Percentiles rank a stretch among this genome's conserved stretches.
Evolutionary conservation across 2,329 filamentous ascomycete genomes (phyloP).

Genomic region (Raffaelea deltoideospora): DNA sequence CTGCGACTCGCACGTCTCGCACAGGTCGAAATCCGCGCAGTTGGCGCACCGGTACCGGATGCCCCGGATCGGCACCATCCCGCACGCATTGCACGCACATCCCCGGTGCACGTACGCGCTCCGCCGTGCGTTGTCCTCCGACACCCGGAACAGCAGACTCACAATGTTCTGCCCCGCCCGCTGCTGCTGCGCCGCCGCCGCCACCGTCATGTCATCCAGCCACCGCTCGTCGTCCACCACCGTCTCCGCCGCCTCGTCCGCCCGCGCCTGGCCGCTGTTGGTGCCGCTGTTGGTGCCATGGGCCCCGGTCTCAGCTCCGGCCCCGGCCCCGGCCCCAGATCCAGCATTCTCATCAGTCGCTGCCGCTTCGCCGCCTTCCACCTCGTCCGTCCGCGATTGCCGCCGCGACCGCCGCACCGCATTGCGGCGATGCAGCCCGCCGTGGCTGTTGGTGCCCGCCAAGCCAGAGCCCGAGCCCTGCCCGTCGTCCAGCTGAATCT

Average conservation of each 20-base stretch:
- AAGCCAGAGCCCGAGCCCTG: constrained; percentile 3
- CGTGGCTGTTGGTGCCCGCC: neutral
- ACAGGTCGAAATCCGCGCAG: constrained; percentile 90
- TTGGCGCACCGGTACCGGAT: constrained; percentile 91
- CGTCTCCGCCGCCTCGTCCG: constrained; percentile 2
- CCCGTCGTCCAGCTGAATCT: too few relatives aligned
- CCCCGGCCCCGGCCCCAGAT: too few relatives aligned
- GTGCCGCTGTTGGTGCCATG: neutral
- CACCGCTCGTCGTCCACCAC: constrained; percentile 37
- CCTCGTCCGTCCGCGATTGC: constrained; percentile 8
- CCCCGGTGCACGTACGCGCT: constrained; percentile 88
- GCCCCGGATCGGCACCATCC: constrained; percentile 75
- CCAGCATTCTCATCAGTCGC: constrained; percentile 5
- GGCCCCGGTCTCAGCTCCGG: too few relatives aligned
- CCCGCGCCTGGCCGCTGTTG: neutral
- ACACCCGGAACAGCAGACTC: constrained; percentile 77
- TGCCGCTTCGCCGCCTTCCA: constrained; percentile 3
- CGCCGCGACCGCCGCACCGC: constrained; percentile 9
- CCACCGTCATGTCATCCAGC: constrained; percentile 30
- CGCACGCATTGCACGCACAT: constrained; percentile 82
- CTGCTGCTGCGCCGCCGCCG: constrained; percentile 19
- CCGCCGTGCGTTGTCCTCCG: constrained; percentile 76
- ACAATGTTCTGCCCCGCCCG: constrained; percentile 65
- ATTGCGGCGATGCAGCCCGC: constrained; percentile 9
- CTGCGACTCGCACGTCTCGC: constrained; percentile 77